Evolutionary conservation across 2,329 filamentous ascomycete species (phyloP).

Genomic region (Hypocreales sp.): DNA sequence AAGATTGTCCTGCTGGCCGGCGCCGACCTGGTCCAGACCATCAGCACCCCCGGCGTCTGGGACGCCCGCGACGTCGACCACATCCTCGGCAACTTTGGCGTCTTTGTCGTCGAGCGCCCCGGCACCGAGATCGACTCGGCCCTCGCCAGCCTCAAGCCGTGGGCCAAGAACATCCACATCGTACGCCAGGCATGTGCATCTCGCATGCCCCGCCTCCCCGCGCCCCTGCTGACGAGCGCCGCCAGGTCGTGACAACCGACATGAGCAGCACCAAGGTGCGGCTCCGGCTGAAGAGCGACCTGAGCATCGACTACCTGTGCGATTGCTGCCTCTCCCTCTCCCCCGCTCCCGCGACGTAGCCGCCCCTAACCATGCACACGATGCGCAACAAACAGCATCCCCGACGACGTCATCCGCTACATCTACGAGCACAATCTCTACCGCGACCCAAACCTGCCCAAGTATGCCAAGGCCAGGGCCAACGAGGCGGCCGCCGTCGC

Average conservation of each 20-base stretch:
- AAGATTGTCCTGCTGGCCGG: conserved; percentile 73
- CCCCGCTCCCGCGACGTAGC: too few relatives aligned
- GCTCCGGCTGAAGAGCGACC: conserved; percentile 60
- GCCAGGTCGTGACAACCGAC: conserved; percentile 57
- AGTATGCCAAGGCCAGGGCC: conserved; percentile 7
- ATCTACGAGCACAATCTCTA: conserved; percentile 55
- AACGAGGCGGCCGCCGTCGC: conserved; percentile 9
- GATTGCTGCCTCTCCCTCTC: too few relatives aligned
- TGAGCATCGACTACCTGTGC: conserved; percentile 59
- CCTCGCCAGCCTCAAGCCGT: conserved; percentile 63
- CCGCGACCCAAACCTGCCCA: conserved; percentile 25
- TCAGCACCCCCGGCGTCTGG: conserved; percentile 66
- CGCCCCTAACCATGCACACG: neutral
- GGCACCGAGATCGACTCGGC: conserved; percentile 85
- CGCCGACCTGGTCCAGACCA: conserved; percentile 58
- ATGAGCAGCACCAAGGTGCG: conserved; percentile 73
- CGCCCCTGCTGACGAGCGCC: too few relatives aligned
- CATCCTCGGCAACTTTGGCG: conserved; percentile 70
- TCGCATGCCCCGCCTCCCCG: too few relatives aligned
- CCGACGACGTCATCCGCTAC: conserved; percentile 59
- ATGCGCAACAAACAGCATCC: too few relatives aligned
- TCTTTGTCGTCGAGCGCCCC: conserved; percentile 74
- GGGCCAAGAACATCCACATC: conserved; percentile 74
- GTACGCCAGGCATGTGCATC: conserved; percentile 38
- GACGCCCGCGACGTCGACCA: conserved; percentile 71